These are phyloP conservation scores for Candida loeiensis DNA, from an alignment of 805 yeast species.

Conservation along the genomic window DNA sequence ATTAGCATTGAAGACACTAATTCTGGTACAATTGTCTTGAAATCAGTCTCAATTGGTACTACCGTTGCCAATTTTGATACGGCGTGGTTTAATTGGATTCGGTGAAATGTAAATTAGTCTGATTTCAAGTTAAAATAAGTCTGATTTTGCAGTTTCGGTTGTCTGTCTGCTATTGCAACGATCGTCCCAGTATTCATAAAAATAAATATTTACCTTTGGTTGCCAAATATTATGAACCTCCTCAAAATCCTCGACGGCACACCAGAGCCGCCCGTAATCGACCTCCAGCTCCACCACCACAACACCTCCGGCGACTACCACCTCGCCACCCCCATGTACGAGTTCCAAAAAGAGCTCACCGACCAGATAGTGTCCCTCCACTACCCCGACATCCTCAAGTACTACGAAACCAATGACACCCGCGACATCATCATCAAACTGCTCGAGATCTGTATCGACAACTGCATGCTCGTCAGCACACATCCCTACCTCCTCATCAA, in stretches of 20 bases:
- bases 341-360: slow-evolving; percentile 81
- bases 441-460: slow-evolving; percentile 67
- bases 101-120: no score
- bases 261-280: slow-evolving; percentile 78
- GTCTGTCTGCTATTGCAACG: no score
- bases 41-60: no score
- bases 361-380: slow-evolving; percentile 91
- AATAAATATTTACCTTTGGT: no score
- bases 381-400: slow-evolving; percentile 84
- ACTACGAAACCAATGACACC: slow-evolving; percentile 61
- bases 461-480: slow-evolving; percentile 75
- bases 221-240: slow-evolving; percentile 66
- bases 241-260: slow-evolving; percentile 73
- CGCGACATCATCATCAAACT: slow-evolving; percentile 64
- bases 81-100: no score
- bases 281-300: slow-evolving; percentile 44
- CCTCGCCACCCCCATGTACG: slow-evolving; percentile 78
- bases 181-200: no score
- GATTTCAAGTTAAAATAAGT: no score
- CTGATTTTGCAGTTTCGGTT: no score
- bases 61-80: no score
- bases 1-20: no score
- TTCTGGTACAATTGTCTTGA: no score
- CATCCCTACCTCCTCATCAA: slow-evolving; percentile 86
- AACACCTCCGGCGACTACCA: slow-evolving; percentile 61